These are phyloP conservation scores for Aquilaria yunnanensis DNA, from an alignment of 345 rosid species.

Conservation along the genomic window DNA sequence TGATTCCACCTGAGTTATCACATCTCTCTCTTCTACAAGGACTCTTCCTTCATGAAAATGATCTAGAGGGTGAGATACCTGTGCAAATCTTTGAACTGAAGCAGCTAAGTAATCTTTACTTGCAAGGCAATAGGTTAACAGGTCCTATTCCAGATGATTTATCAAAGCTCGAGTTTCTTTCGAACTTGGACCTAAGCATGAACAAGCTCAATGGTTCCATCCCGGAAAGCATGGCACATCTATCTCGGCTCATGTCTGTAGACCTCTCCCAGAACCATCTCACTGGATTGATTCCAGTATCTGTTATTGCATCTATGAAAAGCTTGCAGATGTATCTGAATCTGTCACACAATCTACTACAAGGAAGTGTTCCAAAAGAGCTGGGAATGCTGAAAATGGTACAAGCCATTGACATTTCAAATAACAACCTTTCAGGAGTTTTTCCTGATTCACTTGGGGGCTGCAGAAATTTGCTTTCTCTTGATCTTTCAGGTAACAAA, in stretches of 20 bases:
- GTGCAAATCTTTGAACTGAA: conserved; percentile 45
- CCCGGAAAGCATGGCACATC: conserved; percentile 46
- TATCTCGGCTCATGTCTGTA: conserved; percentile 35
- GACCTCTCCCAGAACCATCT: conserved; percentile 76
- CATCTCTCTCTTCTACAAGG: conserved; percentile 67
- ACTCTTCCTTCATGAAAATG: conserved; percentile 38
- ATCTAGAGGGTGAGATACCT: conserved; percentile 54
- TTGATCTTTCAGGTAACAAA: conserved; percentile 67
- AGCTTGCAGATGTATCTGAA: conserved; percentile 54
- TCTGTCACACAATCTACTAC: conserved; percentile 57
- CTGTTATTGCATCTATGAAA: conserved; percentile 35
- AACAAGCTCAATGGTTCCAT: conserved; percentile 71
- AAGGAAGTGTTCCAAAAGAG: conserved; percentile 58
- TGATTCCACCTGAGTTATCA: conserved; percentile 53
- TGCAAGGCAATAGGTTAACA: conserved; percentile 52
- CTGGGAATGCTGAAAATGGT: conserved; percentile 65
- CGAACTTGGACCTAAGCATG: conserved; percentile 42
- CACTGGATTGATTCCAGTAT: conserved; percentile 46
- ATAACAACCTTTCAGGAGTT: conserved; percentile 58
- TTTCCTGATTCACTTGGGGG: conserved; percentile 51
- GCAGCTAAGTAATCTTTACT: conserved; percentile 40
- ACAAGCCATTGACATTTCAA: conserved; percentile 74
- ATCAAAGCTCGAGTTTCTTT: conserved; percentile 55
- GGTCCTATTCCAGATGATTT: conserved; percentile 47
- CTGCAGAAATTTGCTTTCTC: conserved; percentile 60